Conservation (phyloP, 352 stramenopile species). For the Pilasporangium apinafurcum region DNA sequence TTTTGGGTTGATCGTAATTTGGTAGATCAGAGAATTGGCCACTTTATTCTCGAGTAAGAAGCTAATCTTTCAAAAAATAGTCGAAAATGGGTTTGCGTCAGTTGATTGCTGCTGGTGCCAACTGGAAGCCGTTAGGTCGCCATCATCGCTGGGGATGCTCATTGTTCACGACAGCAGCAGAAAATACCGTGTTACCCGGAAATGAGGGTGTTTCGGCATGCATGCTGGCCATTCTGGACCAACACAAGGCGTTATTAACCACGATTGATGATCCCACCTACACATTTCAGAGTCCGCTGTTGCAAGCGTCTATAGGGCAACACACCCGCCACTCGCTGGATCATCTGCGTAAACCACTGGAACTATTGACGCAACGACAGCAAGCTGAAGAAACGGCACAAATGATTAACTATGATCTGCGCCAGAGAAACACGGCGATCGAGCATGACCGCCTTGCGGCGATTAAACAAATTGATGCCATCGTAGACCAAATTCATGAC, state of each 20-base stretch:
- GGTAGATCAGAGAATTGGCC: no score
- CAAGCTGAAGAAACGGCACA: background rate
- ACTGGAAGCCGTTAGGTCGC: no score
- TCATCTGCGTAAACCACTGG: slow-evolving; percentile 67
- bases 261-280: slow-evolving; percentile 50
- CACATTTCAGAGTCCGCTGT: slow-evolving; percentile 53
- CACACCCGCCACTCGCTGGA: slow-evolving; percentile 80
- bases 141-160: background rate
- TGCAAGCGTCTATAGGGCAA: slow-evolving; percentile 56
- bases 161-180: background rate
- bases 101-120: background rate
- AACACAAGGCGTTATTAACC: slow-evolving; percentile 52
- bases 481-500: slow-evolving; percentile 23
- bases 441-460: slow-evolving; percentile 53
- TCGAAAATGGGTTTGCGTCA: background rate
- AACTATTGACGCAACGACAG: slow-evolving; percentile 9
- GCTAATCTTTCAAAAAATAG: background rate
- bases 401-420: slow-evolving; percentile 63
- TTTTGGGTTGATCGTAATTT: no score
- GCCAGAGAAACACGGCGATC: slow-evolving; percentile 53
- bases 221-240: slow-evolving; percentile 52
- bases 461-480: slow-evolving; percentile 41
- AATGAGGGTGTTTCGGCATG: slow-evolving; percentile 22
- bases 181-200: background rate
- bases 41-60: no score